These are phyloP conservation scores for Priceomyces medius DNA, from an alignment of 805 yeast genomes.

Conservation along the genomic window DNA sequence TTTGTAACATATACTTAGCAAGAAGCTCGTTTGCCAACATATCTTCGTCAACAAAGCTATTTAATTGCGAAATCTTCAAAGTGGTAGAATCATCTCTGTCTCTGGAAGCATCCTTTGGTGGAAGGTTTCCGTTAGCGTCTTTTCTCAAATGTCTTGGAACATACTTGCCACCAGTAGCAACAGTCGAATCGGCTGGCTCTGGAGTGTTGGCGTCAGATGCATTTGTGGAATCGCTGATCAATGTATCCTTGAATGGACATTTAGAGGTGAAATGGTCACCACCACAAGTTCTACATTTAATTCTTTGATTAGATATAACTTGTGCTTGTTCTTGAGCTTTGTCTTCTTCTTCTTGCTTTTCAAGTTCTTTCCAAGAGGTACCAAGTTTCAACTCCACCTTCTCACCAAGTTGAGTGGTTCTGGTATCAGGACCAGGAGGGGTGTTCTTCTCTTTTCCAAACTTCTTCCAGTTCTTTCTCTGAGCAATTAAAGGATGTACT, in stretches of 20 bases:
- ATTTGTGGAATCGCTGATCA: constrained; percentile 51
- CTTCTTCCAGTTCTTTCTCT: constrained; percentile 81
- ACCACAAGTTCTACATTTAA: constrained; percentile 86
- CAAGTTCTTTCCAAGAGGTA: constrained; percentile 73
- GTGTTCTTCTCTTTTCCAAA: constrained; percentile 77
- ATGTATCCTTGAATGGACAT: constrained; percentile 93
- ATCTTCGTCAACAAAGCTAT: constrained; percentile 79
- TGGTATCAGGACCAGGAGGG: constrained; percentile 82
- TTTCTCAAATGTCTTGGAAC: constrained; percentile 47
- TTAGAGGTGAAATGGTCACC: constrained; percentile 91
- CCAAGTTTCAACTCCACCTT: constrained; percentile 73
- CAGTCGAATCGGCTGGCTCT: constrained; percentile 23
- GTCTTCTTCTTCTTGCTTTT: constrained; percentile 66
- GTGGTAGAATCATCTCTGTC: constrained; percentile 90
- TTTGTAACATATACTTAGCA: constrained; percentile 64
- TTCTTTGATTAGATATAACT: constrained; percentile 40
- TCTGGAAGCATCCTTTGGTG: constrained; percentile 46
- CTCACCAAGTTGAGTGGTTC: constrained; percentile 88
- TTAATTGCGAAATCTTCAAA: constrained; percentile 86
- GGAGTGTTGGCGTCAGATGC: constrained; percentile 41
- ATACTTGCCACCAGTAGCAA: constrained; percentile 33
- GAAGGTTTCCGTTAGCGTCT: constrained; percentile 41
- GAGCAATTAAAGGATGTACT: constrained; percentile 85
- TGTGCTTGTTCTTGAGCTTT: constrained; percentile 45
- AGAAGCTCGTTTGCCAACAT: constrained; percentile 72